Evolutionary conservation across 352 stramenopile species (phyloP).

Genomic region (Aphanomyces invadans): DNA sequence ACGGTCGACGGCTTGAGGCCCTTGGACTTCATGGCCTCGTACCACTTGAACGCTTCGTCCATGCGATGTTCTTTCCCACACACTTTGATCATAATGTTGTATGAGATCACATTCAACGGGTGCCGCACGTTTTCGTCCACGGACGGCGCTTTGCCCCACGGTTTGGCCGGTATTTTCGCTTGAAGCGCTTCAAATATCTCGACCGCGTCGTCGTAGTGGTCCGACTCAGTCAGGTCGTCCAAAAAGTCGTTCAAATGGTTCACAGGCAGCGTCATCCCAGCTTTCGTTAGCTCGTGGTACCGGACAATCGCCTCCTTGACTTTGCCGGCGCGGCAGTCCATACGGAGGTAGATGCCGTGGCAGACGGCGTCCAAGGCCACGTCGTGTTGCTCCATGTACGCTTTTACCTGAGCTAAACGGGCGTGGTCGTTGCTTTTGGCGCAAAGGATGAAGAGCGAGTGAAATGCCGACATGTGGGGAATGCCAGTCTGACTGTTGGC

Average conservation of each 20-base stretch:
- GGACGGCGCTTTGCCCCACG: conserved; percentile 35
- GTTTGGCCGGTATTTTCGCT: neutral
- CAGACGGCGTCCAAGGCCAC: conserved; percentile 61
- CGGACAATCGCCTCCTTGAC: conserved; percentile 43
- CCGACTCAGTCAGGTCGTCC: conserved; percentile 50
- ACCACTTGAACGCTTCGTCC: conserved; percentile 63
- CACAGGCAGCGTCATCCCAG: conserved; percentile 41
- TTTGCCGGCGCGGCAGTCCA: conserved; percentile 51
- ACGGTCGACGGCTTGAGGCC: conserved; percentile 60
- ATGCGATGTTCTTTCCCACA: conserved; percentile 67
- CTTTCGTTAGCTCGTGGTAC: conserved; percentile 49
- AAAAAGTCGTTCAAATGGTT: conserved; percentile 73
- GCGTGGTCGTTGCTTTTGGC: conserved; percentile 39
- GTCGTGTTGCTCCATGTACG: conserved; percentile 45
- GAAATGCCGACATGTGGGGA: conserved; percentile 57
- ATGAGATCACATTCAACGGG: conserved; percentile 53
- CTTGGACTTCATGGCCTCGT: conserved; percentile 77
- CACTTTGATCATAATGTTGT: conserved; percentile 73
- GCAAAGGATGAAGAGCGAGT: conserved; percentile 47
- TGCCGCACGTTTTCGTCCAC: conserved; percentile 20
- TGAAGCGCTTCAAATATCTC: conserved; percentile 34
- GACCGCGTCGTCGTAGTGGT: conserved; percentile 47
- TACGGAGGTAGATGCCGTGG: conserved; percentile 63
- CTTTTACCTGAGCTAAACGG: conserved; percentile 41
- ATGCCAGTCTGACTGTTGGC: conserved; percentile 41